phyloP scores from a whole-genome alignment of 2,329 filamentous ascomycete genomes.

The Pseudogymnoascus sp. region DNA sequence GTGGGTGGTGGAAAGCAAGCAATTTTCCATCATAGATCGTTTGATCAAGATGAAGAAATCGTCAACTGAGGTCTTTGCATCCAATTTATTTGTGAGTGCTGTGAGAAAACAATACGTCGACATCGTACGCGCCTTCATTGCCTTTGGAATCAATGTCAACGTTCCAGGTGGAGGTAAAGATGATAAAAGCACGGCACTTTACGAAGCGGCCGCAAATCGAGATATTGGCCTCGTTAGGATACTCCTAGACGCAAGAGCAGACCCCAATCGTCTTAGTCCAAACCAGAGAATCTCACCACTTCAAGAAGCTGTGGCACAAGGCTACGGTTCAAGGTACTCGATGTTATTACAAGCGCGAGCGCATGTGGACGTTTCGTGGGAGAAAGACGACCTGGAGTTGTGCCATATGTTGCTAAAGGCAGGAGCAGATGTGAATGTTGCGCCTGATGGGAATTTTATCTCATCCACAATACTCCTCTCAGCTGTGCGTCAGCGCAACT shows the following conservation, averaged over 20 bases:
- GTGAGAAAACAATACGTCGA: constrained; percentile 9
- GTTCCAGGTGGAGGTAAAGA: constrained; percentile 8
- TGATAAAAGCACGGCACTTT: constrained; percentile 13
- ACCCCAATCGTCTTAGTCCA: constrained; percentile 10
- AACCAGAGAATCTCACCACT: constrained; percentile 12
- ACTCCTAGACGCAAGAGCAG: constrained; percentile 15
- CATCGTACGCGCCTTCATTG: constrained; percentile 13
- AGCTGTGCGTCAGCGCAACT: constrained; percentile 12
- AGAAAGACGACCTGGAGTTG: constrained; percentile 13
- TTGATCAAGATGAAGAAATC: constrained; percentile 17
- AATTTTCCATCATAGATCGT: constrained; percentile 14
- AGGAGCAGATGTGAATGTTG: constrained; percentile 13
- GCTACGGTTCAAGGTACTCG: not conserved
- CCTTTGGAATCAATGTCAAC: constrained; percentile 16
- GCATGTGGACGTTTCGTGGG: not conserved
- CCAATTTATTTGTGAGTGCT: constrained; percentile 16
- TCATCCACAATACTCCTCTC: constrained; percentile 10
- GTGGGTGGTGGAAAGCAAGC: constrained; percentile 16
- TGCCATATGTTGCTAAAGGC: constrained; percentile 16
- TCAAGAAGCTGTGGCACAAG: constrained; percentile 10
- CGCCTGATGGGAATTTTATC: not conserved
- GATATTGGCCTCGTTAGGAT: constrained; percentile 11
- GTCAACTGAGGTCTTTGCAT: constrained; percentile 18
- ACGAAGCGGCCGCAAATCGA: not conserved
- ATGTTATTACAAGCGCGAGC: not conserved